Conservation (phyloP, 371 early-diverging fungal species). For the Fennellomyces sp. region DNA sequence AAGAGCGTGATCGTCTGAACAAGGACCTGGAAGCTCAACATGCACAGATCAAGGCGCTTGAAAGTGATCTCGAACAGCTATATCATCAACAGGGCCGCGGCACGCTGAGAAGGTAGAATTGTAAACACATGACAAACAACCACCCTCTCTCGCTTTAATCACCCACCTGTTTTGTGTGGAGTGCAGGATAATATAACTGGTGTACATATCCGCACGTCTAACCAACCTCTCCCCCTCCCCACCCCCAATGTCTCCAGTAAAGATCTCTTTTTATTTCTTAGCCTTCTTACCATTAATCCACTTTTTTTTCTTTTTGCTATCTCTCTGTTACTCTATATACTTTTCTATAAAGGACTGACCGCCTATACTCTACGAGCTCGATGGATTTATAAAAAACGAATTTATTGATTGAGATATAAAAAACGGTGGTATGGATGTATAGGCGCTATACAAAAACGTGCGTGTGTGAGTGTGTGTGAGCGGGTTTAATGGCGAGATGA, state of each 20-base stretch:
- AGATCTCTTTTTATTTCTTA: not conserved
- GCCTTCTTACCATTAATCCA: not conserved
- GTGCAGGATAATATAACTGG: not conserved
- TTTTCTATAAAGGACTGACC: too few species aligned
- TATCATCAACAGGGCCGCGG: slow-evolving; percentile 48
- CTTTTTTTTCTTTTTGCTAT: not conserved
- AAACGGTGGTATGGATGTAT: too few species aligned
- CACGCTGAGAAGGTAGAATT: slow-evolving; percentile 37
- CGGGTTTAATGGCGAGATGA: too few species aligned
- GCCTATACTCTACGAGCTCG: too few species aligned
- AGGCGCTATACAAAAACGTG: too few species aligned
- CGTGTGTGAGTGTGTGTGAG: too few species aligned
- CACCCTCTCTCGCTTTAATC: not conserved
- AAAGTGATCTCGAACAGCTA: slow-evolving; percentile 77
- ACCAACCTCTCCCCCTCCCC: not conserved
- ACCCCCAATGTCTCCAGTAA: not conserved
- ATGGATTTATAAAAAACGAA: too few species aligned
- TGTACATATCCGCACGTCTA: not conserved
- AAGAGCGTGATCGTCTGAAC: slow-evolving; percentile 96
- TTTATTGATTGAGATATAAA: too few species aligned
- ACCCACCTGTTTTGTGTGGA: not conserved
- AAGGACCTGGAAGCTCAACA: slow-evolving; percentile 96
- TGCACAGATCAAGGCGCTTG: slow-evolving; percentile 87
- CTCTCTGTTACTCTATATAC: not conserved
- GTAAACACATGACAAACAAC: not conserved